phyloP scores from a whole-genome alignment of 352 stramenopile species.

The Blastocystis sp. region DNA sequence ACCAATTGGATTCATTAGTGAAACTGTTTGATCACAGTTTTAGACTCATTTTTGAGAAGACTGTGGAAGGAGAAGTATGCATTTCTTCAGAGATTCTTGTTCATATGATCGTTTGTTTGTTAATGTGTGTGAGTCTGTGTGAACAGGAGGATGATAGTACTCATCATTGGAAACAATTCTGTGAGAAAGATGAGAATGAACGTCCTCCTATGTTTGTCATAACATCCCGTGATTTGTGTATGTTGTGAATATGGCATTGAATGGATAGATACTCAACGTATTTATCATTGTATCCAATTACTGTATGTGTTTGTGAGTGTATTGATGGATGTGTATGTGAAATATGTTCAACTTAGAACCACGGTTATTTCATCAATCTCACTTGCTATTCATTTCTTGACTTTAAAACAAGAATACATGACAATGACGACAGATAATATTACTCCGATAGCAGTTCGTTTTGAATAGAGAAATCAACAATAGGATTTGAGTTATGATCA shows the following conservation, averaged over 20 bases:
- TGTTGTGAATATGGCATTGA: not conserved
- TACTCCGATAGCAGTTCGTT: not conserved
- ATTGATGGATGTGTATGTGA: not conserved
- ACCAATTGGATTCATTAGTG: not conserved
- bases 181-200: not conserved
- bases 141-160: not conserved
- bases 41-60: not conserved
- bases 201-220: not conserved
- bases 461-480: not conserved
- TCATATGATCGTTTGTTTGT: not conserved
- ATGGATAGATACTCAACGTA: not conserved
- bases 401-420: not conserved
- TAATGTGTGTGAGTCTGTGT: not conserved
- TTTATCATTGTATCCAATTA: not conserved
- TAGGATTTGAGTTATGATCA: not conserved
- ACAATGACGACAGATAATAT: not conserved
- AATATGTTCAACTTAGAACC: not conserved
- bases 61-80: not conserved
- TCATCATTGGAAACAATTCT: not conserved
- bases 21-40: not conserved
- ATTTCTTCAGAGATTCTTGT: not conserved
- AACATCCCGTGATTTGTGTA: not conserved
- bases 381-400: constrained; percentile 1
- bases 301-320: not conserved
- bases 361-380: not conserved